Conservation (phyloP, 2,329 filamentous ascomycete genomes). For the Talaromyces pinophilus region DNA sequence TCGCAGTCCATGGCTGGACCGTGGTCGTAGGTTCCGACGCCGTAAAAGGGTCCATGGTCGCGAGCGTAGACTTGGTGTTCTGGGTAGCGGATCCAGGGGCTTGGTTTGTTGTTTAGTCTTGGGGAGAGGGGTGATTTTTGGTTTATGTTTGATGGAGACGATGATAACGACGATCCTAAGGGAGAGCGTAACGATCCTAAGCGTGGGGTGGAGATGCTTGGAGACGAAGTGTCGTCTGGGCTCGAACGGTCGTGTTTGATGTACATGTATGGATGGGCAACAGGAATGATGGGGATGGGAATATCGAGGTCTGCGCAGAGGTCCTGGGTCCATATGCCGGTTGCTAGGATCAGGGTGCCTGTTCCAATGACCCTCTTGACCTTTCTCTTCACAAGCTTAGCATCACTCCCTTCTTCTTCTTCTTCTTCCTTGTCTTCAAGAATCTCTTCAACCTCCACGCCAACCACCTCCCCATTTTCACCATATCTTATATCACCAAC, state of each 20-base stretch:
- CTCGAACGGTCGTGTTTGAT: slow-evolving; percentile 26
- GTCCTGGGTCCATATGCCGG: slow-evolving; percentile 35
- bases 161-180: background rate
- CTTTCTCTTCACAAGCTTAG: background rate
- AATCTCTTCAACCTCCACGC: slow-evolving; percentile 26
- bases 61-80: slow-evolving; percentile 40
- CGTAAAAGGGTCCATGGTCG: slow-evolving; percentile 37
- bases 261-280: slow-evolving; percentile 41
- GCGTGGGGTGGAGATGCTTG: background rate
- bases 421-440: slow-evolving; percentile 21
- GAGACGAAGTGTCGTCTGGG: background rate
- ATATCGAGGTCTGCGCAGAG: slow-evolving; percentile 28
- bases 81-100: slow-evolving; percentile 39
- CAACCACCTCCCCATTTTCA: slow-evolving; percentile 25
- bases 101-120: slow-evolving; percentile 8
- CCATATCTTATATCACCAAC: background rate
- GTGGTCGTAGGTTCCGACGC: slow-evolving; percentile 39
- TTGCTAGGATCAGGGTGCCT: slow-evolving; percentile 28
- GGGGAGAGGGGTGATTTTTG: background rate
- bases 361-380: background rate
- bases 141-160: background rate
- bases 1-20: slow-evolving; percentile 27
- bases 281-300: slow-evolving; percentile 37
- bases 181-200: background rate
- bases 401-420: background rate